Evolutionary conservation across 169 alveolate species (phyloP), one percentile per base, ranked within the genome.

Genomic region (Condylostoma magnum): DNA sequence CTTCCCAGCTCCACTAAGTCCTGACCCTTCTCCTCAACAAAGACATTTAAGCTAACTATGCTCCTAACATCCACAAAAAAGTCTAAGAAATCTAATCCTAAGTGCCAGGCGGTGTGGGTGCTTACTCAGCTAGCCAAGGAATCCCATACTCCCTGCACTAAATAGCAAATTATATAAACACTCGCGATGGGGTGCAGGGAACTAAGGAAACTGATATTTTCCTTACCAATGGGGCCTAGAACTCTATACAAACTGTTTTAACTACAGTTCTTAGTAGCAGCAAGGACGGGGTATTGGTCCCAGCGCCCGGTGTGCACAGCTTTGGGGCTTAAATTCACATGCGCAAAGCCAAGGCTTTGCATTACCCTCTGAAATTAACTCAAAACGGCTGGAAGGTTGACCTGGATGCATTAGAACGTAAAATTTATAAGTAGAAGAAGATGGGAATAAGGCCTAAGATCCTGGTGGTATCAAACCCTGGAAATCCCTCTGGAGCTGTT

Each of bases 291-390:
- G 70, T 94, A 31, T 79, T 94, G 92, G 80, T 91, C 2, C 98
- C 98, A 15, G 84, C 90, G 51, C 98, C 98, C 0, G 87, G 91
- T 75, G 90, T 91, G 69, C 98, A 97, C 10, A 87, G 92, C 20
- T 94, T 92, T 71, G 85, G 94, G 0, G 96, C 96, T 4, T 60
- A 83, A 20, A 79, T 90, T 30, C 69, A 93, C 15, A 72, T 80
- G 44, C 48, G 74, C 37, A 93, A 91, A 30, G 96, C 93, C 12
- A 52, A 67, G 15, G 58, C 76, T 25, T 82, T 89, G n/a, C 86
- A 82, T 3, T 94, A 94, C 75, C 86, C 79, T 53, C 70, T 92
- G 10, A 92, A 89, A 44, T 94, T 71, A 44, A 37, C 58, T 4
- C 53, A 79, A 6, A 72, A 74, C 10, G 53, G 52, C 25, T 89